Conservation (phyloP, 1,139 yeast species). For the Ogataea hybrid region DNA sequence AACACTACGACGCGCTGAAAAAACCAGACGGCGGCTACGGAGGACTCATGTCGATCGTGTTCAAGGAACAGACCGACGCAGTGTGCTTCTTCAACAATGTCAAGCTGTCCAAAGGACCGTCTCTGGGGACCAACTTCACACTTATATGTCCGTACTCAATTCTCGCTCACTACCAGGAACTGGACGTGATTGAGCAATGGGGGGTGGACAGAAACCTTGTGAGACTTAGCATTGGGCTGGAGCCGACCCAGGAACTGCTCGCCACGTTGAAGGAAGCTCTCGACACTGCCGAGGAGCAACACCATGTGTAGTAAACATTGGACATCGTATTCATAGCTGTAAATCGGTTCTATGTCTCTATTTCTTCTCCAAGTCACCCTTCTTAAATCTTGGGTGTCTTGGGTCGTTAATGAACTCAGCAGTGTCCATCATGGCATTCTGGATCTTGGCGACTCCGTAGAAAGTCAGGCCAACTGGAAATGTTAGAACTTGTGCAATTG, state of each 20-base stretch:
- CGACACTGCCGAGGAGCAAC: too few species aligned
- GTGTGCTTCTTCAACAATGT: slow-evolving; percentile 71
- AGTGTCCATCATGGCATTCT: too few species aligned
- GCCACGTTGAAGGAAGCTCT: slow-evolving; percentile 53
- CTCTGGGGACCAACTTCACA: slow-evolving; percentile 91
- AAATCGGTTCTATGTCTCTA: too few species aligned
- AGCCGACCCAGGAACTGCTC: slow-evolving; percentile 53
- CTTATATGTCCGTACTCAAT: slow-evolving; percentile 90
- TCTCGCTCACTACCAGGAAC: slow-evolving; percentile 82
- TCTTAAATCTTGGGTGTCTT: too few species aligned
- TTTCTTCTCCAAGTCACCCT: too few species aligned
- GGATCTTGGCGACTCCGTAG: too few species aligned
- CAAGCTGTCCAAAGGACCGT: slow-evolving; percentile 85
- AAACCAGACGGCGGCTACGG: slow-evolving; percentile 87
- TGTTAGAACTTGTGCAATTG: too few species aligned
- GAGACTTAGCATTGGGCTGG: slow-evolving; percentile 83
- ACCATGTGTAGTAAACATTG: too few species aligned
- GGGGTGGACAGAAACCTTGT: slow-evolving; percentile 82
- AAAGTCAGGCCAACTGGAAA: too few species aligned
- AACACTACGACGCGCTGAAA: slow-evolving; percentile 69
- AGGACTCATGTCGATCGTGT: slow-evolving; percentile 78
- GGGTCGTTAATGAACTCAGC: too few species aligned
- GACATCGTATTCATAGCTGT: too few species aligned
- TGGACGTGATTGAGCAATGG: slow-evolving; percentile 79
- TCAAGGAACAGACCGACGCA: slow-evolving; percentile 66